These are phyloP conservation scores for Penicillium sclerotigenum DNA, from an alignment of 2,329 filamentous ascomycete species.

Conservation along the genomic window DNA sequence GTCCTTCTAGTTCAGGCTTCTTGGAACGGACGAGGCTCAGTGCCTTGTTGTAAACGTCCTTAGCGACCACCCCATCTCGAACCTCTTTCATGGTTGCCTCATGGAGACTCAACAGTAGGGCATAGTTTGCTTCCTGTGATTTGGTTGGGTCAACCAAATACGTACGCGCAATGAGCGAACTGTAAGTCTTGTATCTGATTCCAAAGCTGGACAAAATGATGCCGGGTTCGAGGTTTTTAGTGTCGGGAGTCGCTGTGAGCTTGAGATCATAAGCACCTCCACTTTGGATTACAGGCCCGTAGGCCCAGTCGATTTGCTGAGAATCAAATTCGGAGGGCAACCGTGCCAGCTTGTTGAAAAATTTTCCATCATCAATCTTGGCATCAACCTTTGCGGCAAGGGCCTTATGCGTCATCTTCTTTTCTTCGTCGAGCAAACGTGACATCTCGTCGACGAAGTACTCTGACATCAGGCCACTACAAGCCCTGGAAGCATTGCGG, in stretches of 20 bases:
- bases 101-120: slow-evolving; percentile 78
- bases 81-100: slow-evolving; percentile 88
- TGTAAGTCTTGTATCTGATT: slow-evolving; percentile 92
- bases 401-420: slow-evolving; percentile 87
- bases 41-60: slow-evolving; percentile 90
- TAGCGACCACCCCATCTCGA: slow-evolving; percentile 77
- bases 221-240: slow-evolving; percentile 80
- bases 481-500: slow-evolving; percentile 89
- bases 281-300: slow-evolving; percentile 87
- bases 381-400: slow-evolving; percentile 83
- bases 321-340: slow-evolving; percentile 84
- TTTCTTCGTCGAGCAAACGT: slow-evolving; percentile 88
- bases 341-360: slow-evolving; percentile 81
- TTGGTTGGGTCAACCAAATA: slow-evolving; percentile 98
- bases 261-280: slow-evolving; percentile 93
- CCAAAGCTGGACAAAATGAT: slow-evolving; percentile 92
- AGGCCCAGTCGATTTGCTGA: slow-evolving; percentile 87
- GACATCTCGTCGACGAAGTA: slow-evolving; percentile 99
- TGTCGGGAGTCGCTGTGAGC: slow-evolving; percentile 72
- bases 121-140: slow-evolving; percentile 90
- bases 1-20: slow-evolving; percentile 91
- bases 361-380: slow-evolving; percentile 90
- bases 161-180: slow-evolving; percentile 85
- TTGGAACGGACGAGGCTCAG: slow-evolving; percentile 75
- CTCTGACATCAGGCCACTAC: slow-evolving; percentile 88